These are phyloP conservation scores for Taphrina communis DNA, from an alignment of 1,139 yeast species.

Conservation along the genomic window DNA sequence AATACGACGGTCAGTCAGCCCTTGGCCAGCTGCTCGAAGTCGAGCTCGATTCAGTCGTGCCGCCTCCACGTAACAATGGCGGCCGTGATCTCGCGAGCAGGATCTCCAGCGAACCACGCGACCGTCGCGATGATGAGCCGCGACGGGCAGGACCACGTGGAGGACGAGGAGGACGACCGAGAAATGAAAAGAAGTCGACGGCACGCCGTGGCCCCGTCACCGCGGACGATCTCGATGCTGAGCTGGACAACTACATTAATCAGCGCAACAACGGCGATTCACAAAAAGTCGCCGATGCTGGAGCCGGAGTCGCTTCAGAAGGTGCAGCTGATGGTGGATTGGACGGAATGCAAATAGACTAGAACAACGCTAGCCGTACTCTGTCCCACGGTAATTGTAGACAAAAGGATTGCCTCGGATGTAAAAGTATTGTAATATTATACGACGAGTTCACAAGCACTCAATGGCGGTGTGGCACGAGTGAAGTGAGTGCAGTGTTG, in stretches of 20 bases:
- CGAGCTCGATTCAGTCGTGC: constrained; percentile 29
- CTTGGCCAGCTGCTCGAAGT: constrained; percentile 23
- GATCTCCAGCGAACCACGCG: constrained; percentile 3
- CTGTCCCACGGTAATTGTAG: no score
- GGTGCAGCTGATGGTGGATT: constrained; percentile 11
- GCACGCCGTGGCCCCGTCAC: constrained; percentile 36
- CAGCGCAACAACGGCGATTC: constrained; percentile 24
- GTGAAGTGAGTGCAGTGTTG: no score
- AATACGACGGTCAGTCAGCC: constrained; percentile 24
- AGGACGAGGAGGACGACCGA: neutral
- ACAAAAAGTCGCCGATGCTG: constrained; percentile 20
- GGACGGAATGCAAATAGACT: constrained; percentile 29
- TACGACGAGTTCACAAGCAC: no score
- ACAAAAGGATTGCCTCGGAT: no score
- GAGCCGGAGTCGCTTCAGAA: neutral
- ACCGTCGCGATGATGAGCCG: constrained; percentile 15
- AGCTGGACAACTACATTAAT: constrained; percentile 36
- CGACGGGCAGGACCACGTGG: constrained; percentile 4
- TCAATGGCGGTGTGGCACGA: no score
- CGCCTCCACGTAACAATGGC: constrained; percentile 1
- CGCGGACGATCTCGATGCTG: constrained; percentile 32
- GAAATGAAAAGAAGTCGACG: constrained; percentile 4
- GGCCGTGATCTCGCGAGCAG: constrained; percentile 13
- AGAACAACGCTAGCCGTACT: no score
- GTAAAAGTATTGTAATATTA: no score